These are phyloP conservation scores for Mycena belliarum DNA, from an alignment of 768 basidiomycete species.

Conservation along the genomic window DNA sequence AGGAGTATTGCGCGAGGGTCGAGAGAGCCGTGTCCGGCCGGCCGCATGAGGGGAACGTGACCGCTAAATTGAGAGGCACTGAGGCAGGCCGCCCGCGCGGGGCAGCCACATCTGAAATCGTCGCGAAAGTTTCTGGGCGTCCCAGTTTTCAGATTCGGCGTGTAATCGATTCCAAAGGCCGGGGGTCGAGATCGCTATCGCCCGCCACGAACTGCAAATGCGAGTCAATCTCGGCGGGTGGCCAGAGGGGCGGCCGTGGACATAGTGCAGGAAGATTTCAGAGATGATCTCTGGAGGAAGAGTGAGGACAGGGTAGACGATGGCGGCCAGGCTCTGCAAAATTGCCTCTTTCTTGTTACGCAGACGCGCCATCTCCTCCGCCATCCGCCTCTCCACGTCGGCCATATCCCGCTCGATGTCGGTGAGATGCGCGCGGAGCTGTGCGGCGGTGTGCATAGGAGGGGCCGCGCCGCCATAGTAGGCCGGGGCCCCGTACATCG, in stretches of 20 bases:
- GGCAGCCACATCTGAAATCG: not conserved
- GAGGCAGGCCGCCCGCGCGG: not conserved
- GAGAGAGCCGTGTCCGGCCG: not conserved
- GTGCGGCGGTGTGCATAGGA: too few species aligned
- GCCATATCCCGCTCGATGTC: too few species aligned
- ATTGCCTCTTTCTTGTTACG: too few species aligned
- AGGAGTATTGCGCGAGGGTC: not conserved
- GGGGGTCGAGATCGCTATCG: not conserved
- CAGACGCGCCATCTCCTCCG: too few species aligned
- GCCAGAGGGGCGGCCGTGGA: not conserved
- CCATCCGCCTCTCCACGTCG: too few species aligned
- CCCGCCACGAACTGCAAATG: slow-evolving; percentile 2
- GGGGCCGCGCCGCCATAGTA: too few species aligned
- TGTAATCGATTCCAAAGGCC: not conserved
- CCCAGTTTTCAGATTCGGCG: not conserved
- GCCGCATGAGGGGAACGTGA: not conserved
- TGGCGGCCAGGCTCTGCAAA: not conserved
- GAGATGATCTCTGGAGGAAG: not conserved
- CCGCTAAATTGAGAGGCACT: not conserved
- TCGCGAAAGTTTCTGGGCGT: not conserved
- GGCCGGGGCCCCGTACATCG: too few species aligned
- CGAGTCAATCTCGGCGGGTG: not conserved
- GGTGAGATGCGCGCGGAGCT: too few species aligned
- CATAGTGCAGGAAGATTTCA: slow-evolving; percentile 1
- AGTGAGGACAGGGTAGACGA: slow-evolving; percentile 1